These are phyloP conservation scores for Hibiscus tridactylites DNA, from an alignment of 345 rosid genomes.

Conservation along the genomic window DNA sequence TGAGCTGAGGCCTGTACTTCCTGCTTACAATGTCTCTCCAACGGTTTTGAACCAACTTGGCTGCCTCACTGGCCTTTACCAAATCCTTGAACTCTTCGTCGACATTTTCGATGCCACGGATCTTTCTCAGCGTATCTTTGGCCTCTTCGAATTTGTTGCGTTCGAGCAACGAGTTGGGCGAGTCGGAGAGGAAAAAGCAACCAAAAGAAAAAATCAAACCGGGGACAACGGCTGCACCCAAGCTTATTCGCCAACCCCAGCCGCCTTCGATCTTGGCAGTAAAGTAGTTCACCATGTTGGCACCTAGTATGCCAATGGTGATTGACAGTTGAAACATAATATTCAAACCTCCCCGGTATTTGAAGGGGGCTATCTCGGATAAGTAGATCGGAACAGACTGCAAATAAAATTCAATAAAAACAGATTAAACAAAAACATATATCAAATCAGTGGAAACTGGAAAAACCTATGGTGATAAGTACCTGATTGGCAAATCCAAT, in stretches of 20 bases:
- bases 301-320: constrained; percentile 73
- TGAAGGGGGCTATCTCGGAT: constrained; percentile 95
- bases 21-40: constrained; percentile 65
- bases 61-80: constrained; percentile 61
- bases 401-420: not conserved
- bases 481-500: constrained; percentile 98
- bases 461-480: not conserved
- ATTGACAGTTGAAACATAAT: constrained; percentile 88
- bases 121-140: constrained; percentile 31
- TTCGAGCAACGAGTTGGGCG: constrained; percentile 91
- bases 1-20: constrained; percentile 72
- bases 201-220: constrained; percentile 73
- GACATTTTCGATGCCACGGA: constrained; percentile 63
- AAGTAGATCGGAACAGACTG: constrained; percentile 94
- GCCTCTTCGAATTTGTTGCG: constrained; percentile 60
- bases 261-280: constrained; percentile 62
- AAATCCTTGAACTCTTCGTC: constrained; percentile 70
- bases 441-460: no score
- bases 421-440: not conserved
- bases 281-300: constrained; percentile 69
- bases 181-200: constrained; percentile 70
- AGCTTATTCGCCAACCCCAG: constrained; percentile 89
- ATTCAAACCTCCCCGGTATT: constrained; percentile 74
- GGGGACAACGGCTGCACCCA: constrained; percentile 92
- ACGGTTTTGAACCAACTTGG: constrained; percentile 55